Conservation (phyloP, 768 basidiomycete species). For the Lactarius vividus region DNA sequence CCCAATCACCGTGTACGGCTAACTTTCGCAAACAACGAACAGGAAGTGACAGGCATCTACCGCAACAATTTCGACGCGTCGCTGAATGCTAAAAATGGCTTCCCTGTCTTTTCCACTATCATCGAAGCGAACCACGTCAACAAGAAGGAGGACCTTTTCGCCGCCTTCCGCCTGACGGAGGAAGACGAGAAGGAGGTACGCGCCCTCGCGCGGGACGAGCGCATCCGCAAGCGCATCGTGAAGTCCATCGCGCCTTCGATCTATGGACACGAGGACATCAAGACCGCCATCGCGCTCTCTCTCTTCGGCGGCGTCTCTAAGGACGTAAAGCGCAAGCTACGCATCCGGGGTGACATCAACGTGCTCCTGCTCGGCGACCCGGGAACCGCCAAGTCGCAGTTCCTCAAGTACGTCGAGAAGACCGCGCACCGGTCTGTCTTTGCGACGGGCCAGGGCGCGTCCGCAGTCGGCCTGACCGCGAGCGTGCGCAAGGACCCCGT, state of each 20-base stretch:
- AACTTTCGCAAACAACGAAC: constrained; percentile 21
- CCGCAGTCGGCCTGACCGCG: constrained; percentile 96
- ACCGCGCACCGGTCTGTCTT: constrained; percentile 97
- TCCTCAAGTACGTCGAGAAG: constrained; percentile 98
- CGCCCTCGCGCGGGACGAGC: constrained; percentile 80
- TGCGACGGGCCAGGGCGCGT: constrained; percentile 97
- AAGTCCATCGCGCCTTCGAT: constrained; percentile 99
- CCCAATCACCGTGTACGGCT: neutral
- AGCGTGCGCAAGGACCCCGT: constrained; percentile 98
- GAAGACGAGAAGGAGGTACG: constrained; percentile 96
- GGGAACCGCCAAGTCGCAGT: constrained; percentile 98
- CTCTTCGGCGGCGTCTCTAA: constrained; percentile 94
- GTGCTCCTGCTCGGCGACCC: constrained; percentile 95
- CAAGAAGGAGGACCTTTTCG: constrained; percentile 98
- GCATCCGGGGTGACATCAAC: constrained; percentile 97
- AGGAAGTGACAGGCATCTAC: constrained; percentile 98
- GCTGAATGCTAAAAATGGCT: constrained; percentile 97
- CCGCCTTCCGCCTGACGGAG: constrained; percentile 96
- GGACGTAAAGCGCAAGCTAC: constrained; percentile 94
- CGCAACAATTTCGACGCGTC: constrained; percentile 99
- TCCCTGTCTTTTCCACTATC: constrained; percentile 98
- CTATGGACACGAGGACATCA: constrained; percentile 99
- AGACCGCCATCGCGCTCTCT: constrained; percentile 92
- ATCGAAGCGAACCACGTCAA: constrained; percentile 98
- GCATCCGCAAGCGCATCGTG: constrained; percentile 95